Conservation (phyloP, 352 stramenopile genomes). For the Globisporangium nunn region DNA sequence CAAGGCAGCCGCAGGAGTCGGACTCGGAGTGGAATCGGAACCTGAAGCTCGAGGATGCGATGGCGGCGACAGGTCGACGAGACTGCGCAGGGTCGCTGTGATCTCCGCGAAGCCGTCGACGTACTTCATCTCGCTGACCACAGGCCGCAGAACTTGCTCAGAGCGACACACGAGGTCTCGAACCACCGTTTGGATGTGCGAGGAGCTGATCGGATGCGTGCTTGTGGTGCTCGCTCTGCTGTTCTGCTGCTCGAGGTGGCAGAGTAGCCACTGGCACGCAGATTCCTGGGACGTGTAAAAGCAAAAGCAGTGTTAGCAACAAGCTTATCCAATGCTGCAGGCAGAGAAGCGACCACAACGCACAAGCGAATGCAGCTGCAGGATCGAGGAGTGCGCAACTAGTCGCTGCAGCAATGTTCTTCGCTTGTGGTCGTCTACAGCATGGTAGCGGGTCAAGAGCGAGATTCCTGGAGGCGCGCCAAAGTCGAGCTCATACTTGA, state of each 20-base stretch:
- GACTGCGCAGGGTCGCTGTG: not conserved
- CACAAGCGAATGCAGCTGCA: slow-evolving; percentile 25
- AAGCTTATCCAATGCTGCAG: not conserved
- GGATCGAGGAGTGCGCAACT: slow-evolving; percentile 10
- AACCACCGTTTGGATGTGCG: not conserved
- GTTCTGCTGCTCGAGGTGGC: slow-evolving; percentile 1
- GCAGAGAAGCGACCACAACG: not conserved
- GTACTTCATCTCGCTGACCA: slow-evolving; percentile 6
- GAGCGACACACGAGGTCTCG: not conserved
- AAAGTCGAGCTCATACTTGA: slow-evolving; percentile 22
- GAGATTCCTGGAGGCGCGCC: not conserved
- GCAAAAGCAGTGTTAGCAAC: not conserved
- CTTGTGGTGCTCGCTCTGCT: not conserved
- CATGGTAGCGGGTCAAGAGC: not conserved
- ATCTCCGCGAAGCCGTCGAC: slow-evolving; percentile 1
- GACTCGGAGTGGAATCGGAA: not conserved
- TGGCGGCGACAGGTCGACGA: not conserved
- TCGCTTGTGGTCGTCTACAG: not conserved
- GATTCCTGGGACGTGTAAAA: not conserved
- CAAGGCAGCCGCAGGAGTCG: slow-evolving; percentile 1
- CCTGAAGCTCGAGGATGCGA: not conserved
- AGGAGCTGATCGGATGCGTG: not conserved
- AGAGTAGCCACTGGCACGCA: slow-evolving; percentile 4
- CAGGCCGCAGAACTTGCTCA: not conserved
- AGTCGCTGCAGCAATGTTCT: slow-evolving; percentile 9